phyloP scores from a whole-genome alignment of 768 basidiomycete genomes.

The Gyrodon lividus region DNA sequence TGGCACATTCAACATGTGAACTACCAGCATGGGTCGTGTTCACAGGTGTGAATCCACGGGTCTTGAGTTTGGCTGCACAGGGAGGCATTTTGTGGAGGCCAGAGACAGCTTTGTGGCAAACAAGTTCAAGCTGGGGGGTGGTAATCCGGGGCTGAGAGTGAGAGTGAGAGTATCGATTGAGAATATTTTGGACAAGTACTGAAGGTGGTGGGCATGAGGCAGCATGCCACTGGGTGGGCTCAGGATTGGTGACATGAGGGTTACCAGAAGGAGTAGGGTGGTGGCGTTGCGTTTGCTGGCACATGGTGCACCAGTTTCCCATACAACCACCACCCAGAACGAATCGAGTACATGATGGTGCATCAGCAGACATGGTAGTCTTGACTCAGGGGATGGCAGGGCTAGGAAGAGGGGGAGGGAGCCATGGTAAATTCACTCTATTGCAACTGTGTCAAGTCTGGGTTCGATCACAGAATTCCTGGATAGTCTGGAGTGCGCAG shows the following conservation, averaged over 20 bases:
- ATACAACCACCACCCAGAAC: not conserved
- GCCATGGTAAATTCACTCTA: not conserved
- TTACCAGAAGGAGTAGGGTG: not conserved
- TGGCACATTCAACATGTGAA: not conserved
- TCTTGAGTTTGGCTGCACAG: not conserved
- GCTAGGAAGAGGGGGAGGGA: too few relatives aligned
- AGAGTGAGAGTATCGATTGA: not conserved
- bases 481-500: too few relatives aligned
- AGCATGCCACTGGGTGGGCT: not conserved
- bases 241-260: too few relatives aligned
- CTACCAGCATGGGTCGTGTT: not conserved
- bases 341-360: slow-evolving; percentile 1
- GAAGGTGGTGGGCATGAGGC: not conserved
- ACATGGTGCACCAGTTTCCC: not conserved
- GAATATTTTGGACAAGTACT: not conserved
- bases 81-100: not conserved
- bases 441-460: not conserved
- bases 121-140: not conserved
- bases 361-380: not conserved
- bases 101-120: not conserved
- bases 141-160: not conserved
- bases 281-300: slow-evolving; percentile 1
- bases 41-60: not conserved
- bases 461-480: too few relatives aligned
- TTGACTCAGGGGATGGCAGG: not conserved